Percentiles rank a stretch among this genome's conserved stretches.
Conservation (phyloP, 2,329 filamentous ascomycete genomes). For the Fusarium agapanthi region DNA sequence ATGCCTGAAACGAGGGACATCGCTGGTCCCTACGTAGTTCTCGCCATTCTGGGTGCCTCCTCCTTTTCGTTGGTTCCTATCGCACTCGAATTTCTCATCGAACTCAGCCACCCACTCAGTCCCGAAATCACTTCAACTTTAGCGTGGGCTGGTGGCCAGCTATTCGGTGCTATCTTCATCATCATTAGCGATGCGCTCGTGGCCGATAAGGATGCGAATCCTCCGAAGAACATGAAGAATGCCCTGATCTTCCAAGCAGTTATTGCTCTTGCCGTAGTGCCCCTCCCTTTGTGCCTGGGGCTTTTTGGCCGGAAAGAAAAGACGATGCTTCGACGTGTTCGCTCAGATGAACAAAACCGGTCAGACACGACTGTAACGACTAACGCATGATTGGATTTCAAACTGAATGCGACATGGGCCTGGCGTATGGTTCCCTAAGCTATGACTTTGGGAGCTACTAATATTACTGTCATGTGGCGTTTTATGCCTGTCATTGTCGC, state of each 20-base stretch:
- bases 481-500: conserved; percentile 29
- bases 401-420: background rate
- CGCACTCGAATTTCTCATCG: conserved; percentile 85
- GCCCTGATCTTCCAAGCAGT: conserved; percentile 83
- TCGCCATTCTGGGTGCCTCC: conserved; percentile 79
- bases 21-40: conserved; percentile 77
- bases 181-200: conserved; percentile 81
- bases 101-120: conserved; percentile 85
- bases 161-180: conserved; percentile 86
- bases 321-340: conserved; percentile 60
- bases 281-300: conserved; percentile 74
- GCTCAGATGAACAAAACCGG: conserved; percentile 50
- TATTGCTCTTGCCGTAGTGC: conserved; percentile 69
- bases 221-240: conserved; percentile 76
- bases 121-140: conserved; percentile 86
- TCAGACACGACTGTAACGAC: conserved; percentile 30
- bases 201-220: conserved; percentile 59
- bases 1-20: conserved; percentile 70
- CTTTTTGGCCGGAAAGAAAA: conserved; percentile 69
- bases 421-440: background rate
- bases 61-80: conserved; percentile 85
- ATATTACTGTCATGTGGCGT: conserved; percentile 15
- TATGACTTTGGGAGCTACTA: background rate
- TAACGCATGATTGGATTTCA: conserved; percentile 19
- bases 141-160: conserved; percentile 86